Conservation (phyloP, 495 filamentous ascomycete species). For the Astrothelium macrocarpum region DNA sequence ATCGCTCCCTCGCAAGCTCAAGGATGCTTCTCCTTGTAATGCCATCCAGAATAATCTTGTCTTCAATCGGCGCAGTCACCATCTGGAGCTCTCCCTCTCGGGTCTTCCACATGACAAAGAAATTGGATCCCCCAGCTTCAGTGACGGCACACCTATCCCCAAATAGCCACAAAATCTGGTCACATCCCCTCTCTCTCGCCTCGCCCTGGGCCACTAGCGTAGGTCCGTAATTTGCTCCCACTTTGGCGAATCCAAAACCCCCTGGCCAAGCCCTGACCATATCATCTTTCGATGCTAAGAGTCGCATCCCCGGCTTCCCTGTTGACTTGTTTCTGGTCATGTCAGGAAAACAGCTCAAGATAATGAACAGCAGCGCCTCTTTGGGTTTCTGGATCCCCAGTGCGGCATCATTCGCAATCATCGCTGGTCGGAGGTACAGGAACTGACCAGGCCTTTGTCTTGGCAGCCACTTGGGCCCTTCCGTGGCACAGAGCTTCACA, state of each 20-base stretch:
- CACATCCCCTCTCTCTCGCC: constrained; percentile 59
- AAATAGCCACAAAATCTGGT: constrained; percentile 91
- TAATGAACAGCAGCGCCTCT: constrained; percentile 76
- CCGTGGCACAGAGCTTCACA: constrained; percentile 54
- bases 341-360: constrained; percentile 62
- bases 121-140: constrained; percentile 86
- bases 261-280: constrained; percentile 86
- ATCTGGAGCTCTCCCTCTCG: constrained; percentile 59
- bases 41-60: constrained; percentile 74
- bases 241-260: constrained; percentile 81
- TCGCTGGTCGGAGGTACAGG: constrained; percentile 73
- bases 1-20: constrained; percentile 55
- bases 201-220: constrained; percentile 63
- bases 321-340: constrained; percentile 42
- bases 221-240: constrained; percentile 88
- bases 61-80: constrained; percentile 71
- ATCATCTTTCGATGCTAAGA: constrained; percentile 68
- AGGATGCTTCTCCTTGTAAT: constrained; percentile 71
- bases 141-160: constrained; percentile 65
- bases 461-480: constrained; percentile 74
- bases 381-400: constrained; percentile 74
- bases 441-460: constrained; percentile 53
- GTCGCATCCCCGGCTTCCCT: constrained; percentile 40
- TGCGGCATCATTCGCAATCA: constrained; percentile 70
- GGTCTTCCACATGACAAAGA: constrained; percentile 76